A percentile compares a stretch with the other conserved stretches of the same genome.
phyloP scores from a whole-genome alignment of 139 green algal species.

The Gonium pectorale region DNA sequence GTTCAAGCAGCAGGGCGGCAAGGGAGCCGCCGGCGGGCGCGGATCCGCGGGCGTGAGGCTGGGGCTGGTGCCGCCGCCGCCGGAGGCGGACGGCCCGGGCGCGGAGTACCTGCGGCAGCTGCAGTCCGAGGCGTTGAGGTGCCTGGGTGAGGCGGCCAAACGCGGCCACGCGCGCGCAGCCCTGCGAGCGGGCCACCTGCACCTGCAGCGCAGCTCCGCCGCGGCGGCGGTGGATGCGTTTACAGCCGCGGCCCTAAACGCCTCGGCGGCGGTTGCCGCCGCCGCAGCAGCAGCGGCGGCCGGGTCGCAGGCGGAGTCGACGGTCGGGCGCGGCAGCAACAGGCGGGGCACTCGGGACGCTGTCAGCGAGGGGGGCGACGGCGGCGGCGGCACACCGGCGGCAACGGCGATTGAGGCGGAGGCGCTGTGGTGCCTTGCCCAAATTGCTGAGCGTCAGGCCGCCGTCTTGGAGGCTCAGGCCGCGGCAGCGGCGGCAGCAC shows the following conservation, averaged over 20 bases:
- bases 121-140: conserved; percentile 11
- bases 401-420: conserved; percentile 10
- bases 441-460: conserved; percentile 38
- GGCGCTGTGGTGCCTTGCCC: conserved; percentile 41
- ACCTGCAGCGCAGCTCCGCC: neutral
- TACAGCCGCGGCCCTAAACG: neutral
- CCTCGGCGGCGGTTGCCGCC: neutral
- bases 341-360: neutral
- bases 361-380: neutral
- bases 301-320: neutral
- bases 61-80: neutral
- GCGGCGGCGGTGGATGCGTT: conserved; percentile 34
- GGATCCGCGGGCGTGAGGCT: neutral
- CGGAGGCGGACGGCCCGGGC: neutral
- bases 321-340: neutral
- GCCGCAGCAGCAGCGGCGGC: neutral
- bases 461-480: conserved; percentile 21
- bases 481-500: neutral
- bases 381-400: neutral
- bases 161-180: conserved; percentile 9
- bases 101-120: too few species aligned
- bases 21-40: neutral
- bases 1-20: neutral
- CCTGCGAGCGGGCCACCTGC: conserved; percentile 14
- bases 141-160: conserved; percentile 3